A percentile compares a stretch with the other conserved stretches of the same genome.
These are phyloP conservation scores for Alternaria alternata DNA, from an alignment of 2,329 filamentous ascomycete species.

Conservation along the genomic window DNA sequence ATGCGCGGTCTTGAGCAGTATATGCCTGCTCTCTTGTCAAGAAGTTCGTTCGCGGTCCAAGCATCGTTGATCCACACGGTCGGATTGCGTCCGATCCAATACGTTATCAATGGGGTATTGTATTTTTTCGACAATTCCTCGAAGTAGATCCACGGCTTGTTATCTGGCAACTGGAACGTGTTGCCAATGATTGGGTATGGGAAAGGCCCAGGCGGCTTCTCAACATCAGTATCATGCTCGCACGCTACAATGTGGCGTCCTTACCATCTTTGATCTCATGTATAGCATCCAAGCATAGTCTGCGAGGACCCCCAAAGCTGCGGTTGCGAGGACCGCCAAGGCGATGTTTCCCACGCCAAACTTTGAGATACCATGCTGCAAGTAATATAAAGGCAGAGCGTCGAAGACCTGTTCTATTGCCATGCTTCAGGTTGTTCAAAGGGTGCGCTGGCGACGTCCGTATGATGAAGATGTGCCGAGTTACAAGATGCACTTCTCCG, in stretches of 20 bases:
- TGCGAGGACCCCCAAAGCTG: slow-evolving; percentile 34
- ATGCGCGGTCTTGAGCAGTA: slow-evolving; percentile 61
- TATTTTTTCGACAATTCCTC: slow-evolving; percentile 62
- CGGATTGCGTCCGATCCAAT: slow-evolving; percentile 59
- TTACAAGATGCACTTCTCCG: neutral
- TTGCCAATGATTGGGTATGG: slow-evolving; percentile 65
- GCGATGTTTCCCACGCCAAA: slow-evolving; percentile 36
- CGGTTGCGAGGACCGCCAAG: slow-evolving; percentile 33
- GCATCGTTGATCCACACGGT: slow-evolving; percentile 56
- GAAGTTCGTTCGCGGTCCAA: slow-evolving; percentile 61
- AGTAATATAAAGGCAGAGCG: slow-evolving; percentile 36
- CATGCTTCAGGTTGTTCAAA: slow-evolving; percentile 26
- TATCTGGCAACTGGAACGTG: slow-evolving; percentile 62
- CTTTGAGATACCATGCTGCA: slow-evolving; percentile 44
- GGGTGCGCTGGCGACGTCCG: neutral
- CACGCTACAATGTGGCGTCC: neutral
- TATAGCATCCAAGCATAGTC: slow-evolving; percentile 62
- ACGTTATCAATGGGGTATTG: slow-evolving; percentile 61
- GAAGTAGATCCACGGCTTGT: slow-evolving; percentile 67
- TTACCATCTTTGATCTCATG: slow-evolving; percentile 58
- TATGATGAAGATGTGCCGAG: neutral
- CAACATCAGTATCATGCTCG: neutral
- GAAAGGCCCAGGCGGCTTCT: slow-evolving; percentile 63
- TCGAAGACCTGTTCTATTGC: slow-evolving; percentile 43
- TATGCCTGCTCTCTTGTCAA: slow-evolving; percentile 61